Evolutionary conservation across 2,329 filamentous ascomycete species (phyloP), one percentile per base, ranked within the genome.

Genomic region (Fusarium luffae): DNA sequence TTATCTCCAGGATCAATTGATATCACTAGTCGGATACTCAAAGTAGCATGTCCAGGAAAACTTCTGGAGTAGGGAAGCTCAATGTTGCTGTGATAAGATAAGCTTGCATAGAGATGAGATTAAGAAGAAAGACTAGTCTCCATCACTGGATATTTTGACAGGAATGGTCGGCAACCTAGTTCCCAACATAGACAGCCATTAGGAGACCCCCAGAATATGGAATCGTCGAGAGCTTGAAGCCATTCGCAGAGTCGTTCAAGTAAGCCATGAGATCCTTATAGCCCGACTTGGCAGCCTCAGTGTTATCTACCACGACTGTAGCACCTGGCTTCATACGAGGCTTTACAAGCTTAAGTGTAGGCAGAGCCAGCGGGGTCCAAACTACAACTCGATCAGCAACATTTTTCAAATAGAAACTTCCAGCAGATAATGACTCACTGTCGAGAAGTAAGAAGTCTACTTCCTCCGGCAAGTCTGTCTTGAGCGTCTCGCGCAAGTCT

Each of bases 361-460:
- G 86, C 21, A 89, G 77, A 4, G 85, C 85, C 54, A 89, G 75
- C 1, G 82, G 79, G 1, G 85, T 82, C 86, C 86, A 89, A 54
- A 89, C 86, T 89, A 4, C 5, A 37, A n/a, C 12, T 30, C 8
- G 14, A 44, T 66, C 23, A 66, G 54, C 18, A 32, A 28, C 12
- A 12, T 16, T 42, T 18, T 23, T 11, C 12, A 50, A 14, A 7
- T 5, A 12, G 49, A 40, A 11, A 46, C 21, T 9, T 3, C 3
- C 3, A 27, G 13, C 2, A 0, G 19, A 4, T 21, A 9, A 5
- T 9, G 28, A 83, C 87, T 80, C 76, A 90, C 88, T 90, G 70
- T 90, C 88, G 27, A 90, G 79, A 25, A 89, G 77, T 18, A 90
- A 69, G 21, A 90, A 79, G 65, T 90, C 86, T n/a, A 90, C 79